phyloP scores from a whole-genome alignment of 768 basidiomycete genomes.

The Phaffia australis region DNA sequence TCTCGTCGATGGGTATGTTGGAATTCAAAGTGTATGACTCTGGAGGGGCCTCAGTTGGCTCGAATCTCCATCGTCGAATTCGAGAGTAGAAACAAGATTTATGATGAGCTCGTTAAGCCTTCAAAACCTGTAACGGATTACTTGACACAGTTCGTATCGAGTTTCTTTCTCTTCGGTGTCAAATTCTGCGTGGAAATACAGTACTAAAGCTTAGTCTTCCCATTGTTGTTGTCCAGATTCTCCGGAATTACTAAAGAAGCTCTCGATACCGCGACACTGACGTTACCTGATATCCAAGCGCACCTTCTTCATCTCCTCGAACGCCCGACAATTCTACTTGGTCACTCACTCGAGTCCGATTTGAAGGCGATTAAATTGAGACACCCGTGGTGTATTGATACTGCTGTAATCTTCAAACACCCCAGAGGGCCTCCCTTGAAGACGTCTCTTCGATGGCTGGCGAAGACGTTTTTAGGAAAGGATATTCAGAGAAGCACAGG shows the following conservation, averaged over 20 bases:
- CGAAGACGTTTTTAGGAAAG: conserved; percentile 79
- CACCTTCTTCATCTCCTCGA: conserved; percentile 48
- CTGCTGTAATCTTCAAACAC: conserved; percentile 79
- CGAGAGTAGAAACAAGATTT: conserved; percentile 57
- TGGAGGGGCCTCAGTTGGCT: conserved; percentile 69
- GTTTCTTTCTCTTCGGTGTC: not conserved
- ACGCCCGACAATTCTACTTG: conserved; percentile 60
- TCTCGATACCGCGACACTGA: conserved; percentile 60
- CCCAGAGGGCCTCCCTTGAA: conserved; percentile 87
- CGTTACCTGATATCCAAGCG: conserved; percentile 64
- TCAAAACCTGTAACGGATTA: conserved; percentile 76
- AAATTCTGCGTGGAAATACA: not conserved
- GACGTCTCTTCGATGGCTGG: conserved; percentile 92
- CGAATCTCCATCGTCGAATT: conserved; percentile 76
- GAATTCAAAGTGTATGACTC: conserved; percentile 61
- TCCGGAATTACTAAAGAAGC: conserved; percentile 80
- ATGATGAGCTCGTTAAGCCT: conserved; percentile 84
- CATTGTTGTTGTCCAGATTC: conserved; percentile 47
- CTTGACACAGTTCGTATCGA: conserved; percentile 58
- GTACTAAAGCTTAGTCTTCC: not conserved
- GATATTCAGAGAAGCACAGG: conserved; percentile 74
- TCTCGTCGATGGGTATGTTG: conserved; percentile 12
- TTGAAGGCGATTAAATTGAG: conserved; percentile 74
- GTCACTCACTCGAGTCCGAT: conserved; percentile 93
- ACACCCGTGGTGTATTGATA: conserved; percentile 83